Percentiles rank a stretch among this genome's conserved stretches.
Conservation (phyloP, 2,329 filamentous ascomycete species). For the Trichoderma atroviride region DNA sequence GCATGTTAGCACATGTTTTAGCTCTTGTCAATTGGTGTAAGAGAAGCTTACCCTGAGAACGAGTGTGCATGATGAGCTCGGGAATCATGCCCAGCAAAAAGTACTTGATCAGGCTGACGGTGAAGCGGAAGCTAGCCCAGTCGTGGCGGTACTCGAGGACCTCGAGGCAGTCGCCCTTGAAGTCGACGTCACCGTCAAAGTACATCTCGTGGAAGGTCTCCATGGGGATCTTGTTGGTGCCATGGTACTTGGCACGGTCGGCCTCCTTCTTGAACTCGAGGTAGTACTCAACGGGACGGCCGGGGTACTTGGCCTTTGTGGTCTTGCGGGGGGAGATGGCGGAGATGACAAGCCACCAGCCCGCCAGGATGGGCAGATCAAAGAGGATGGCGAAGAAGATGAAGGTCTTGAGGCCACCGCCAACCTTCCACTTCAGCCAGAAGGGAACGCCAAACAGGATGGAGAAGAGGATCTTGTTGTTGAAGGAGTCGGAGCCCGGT, state of each 20-base stretch:
- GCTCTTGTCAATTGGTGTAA: neutral
- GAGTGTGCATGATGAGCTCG: slow-evolving; percentile 89
- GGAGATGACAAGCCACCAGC: slow-evolving; percentile 82
- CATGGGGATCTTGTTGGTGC: slow-evolving; percentile 80
- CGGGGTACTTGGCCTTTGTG: slow-evolving; percentile 86
- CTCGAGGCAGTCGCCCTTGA: slow-evolving; percentile 91
- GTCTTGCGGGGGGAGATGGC: slow-evolving; percentile 84
- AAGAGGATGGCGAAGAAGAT: slow-evolving; percentile 85
- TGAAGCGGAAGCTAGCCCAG: slow-evolving; percentile 95
- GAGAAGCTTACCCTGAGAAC: slow-evolving; percentile 66
- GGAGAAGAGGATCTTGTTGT: slow-evolving; percentile 74
- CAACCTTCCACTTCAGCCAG: slow-evolving; percentile 82
- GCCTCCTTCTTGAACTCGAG: slow-evolving; percentile 74
- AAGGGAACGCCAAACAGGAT: slow-evolving; percentile 71
- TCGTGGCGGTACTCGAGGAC: slow-evolving; percentile 93
- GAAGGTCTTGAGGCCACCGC: slow-evolving; percentile 82
- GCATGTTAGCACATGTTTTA: slow-evolving; percentile 20
- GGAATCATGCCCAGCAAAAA: slow-evolving; percentile 87
- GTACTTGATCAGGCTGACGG: slow-evolving; percentile 79
- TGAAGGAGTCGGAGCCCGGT: slow-evolving; percentile 82
- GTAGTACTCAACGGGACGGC: slow-evolving; percentile 88
- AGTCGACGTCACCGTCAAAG: slow-evolving; percentile 91
- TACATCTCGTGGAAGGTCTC: slow-evolving; percentile 98
- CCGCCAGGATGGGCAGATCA: slow-evolving; percentile 74
- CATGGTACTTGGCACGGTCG: slow-evolving; percentile 68